Conservation (phyloP, 345 rosid genomes). For the Pseudoturritis turrita region DNA sequence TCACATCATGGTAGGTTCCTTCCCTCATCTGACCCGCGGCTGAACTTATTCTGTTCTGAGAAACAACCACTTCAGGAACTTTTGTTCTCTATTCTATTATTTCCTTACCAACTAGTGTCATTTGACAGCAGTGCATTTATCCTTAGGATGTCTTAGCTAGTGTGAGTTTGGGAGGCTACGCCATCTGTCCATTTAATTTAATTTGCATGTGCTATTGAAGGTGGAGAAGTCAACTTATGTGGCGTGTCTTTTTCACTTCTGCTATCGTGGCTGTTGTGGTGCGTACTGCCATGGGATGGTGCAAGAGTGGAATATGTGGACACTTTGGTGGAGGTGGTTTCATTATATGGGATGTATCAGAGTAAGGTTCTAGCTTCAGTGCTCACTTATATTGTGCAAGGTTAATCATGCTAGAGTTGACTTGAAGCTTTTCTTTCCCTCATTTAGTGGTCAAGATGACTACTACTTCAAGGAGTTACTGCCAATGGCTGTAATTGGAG, state of each 20-base stretch:
- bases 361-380: constrained; percentile 49
- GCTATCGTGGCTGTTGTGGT: constrained; percentile 98
- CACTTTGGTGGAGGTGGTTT: constrained; percentile 97
- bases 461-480: constrained; percentile 85
- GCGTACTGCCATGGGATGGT: constrained; percentile 96
- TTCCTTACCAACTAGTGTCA: neutral
- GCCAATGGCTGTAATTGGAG: constrained; percentile 97
- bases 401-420: neutral
- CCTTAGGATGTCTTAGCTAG: neutral
- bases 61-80: neutral
- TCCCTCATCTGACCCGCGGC: neutral
- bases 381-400: neutral
- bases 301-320: constrained; percentile 93
- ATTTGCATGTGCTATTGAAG: constrained; percentile 41
- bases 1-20: constrained; percentile 79
- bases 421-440: neutral
- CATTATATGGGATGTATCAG: constrained; percentile 95
- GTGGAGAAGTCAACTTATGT: constrained; percentile 99
- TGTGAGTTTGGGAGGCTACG: neutral
- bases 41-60: neutral
- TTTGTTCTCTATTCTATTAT: neutral
- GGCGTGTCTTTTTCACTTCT: constrained; percentile 98
- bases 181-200: neutral
- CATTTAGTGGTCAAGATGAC: constrained; percentile 90
- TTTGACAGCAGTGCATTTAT: neutral